Conservation (phyloP, 345 rosid genomes). For the Ricinus communis region DNA sequence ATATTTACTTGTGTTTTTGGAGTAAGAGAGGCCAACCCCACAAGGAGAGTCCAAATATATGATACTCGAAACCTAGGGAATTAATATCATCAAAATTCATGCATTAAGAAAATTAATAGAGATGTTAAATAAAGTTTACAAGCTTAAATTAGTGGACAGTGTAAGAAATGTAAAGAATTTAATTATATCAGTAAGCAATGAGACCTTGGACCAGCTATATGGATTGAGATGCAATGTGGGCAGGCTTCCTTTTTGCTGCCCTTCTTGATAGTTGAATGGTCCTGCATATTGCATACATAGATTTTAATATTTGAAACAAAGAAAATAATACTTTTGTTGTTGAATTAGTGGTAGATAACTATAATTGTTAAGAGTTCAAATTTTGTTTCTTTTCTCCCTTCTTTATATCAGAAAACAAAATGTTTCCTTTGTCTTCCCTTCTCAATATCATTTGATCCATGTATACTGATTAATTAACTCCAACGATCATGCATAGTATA, state of each 20-base stretch:
- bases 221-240: slow-evolving; percentile 55
- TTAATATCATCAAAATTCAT: neutral
- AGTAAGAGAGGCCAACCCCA: slow-evolving; percentile 60
- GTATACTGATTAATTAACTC: too few relatives aligned
- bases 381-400: too few relatives aligned
- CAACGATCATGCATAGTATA: too few relatives aligned
- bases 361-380: too few relatives aligned
- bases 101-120: neutral
- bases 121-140: neutral
- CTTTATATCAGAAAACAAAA: too few relatives aligned
- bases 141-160: too few relatives aligned
- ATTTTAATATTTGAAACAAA: neutral
- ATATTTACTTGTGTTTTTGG: slow-evolving; percentile 31
- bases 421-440: too few relatives aligned
- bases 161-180: too few relatives aligned
- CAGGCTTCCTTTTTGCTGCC: slow-evolving; percentile 20
- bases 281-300: slow-evolving; percentile 22
- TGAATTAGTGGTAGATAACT: too few relatives aligned
- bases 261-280: slow-evolving; percentile 49
- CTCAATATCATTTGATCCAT: too few relatives aligned
- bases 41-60: slow-evolving; percentile 62
- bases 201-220: slow-evolving; percentile 53
- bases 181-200: too few relatives aligned
- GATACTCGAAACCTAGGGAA: slow-evolving; percentile 47
- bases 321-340: too few relatives aligned